Evolutionary conservation across 2,329 filamentous ascomycete species (phyloP).

Genomic region (Didymella segeticola): DNA sequence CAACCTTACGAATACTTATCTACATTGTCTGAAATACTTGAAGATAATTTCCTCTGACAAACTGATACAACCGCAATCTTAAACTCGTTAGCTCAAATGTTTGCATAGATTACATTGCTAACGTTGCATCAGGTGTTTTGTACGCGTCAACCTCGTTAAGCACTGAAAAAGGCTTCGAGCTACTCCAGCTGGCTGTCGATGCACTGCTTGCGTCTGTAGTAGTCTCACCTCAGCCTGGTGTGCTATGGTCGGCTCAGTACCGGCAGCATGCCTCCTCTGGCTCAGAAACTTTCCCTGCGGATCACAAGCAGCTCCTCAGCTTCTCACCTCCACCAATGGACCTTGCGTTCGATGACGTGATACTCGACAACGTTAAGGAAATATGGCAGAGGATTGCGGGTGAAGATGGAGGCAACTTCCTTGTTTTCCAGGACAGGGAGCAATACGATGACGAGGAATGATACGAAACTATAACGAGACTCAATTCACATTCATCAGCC

Average conservation of each 20-base stretch:
- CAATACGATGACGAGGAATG: conserved; percentile 64
- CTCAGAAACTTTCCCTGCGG: conserved; percentile 28
- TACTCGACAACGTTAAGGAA: conserved; percentile 69
- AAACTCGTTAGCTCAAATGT: conserved; percentile 2
- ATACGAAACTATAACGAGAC: conserved; percentile 1
- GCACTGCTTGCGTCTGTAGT: conserved; percentile 51
- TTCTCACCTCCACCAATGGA: conserved; percentile 68
- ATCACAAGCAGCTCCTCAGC: conserved; percentile 56
- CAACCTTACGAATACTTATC: conserved; percentile 91
- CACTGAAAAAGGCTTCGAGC: conserved; percentile 41
- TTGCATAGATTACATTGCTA: conserved; percentile 39
- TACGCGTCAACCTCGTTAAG: conserved; percentile 59
- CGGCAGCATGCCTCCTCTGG: conserved; percentile 51
- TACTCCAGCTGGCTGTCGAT: conserved; percentile 52
- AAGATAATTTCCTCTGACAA: conserved; percentile 87
- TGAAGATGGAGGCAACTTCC: conserved; percentile 65
- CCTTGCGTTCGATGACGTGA: conserved; percentile 75
- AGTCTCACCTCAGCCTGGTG: conserved; percentile 42
- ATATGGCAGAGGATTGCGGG: conserved; percentile 73
- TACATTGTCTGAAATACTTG: conserved; percentile 99
- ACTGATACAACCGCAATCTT: conserved; percentile 68
- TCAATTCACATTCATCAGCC: background rate
- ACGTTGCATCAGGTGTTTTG: conserved; percentile 60
- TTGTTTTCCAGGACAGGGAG: conserved; percentile 80
- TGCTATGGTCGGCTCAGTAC: conserved; percentile 63